Base-by-base conservation (phyloP, 768 basidiomycete genomes). In the Tulasnella sp. region DNA sequence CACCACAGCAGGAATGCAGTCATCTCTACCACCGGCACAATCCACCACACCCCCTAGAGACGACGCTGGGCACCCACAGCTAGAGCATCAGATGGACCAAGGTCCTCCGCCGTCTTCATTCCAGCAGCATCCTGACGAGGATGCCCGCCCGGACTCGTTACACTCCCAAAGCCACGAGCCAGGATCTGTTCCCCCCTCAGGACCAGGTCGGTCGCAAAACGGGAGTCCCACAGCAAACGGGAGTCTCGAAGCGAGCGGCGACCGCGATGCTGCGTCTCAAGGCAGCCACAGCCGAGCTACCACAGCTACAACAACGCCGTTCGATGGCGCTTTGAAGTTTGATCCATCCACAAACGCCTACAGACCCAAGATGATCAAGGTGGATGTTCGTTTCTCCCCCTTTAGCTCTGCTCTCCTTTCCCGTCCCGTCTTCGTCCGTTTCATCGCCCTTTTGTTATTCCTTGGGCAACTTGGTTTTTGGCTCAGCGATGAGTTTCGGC, bases 321-420 rank as follows among this genome's bases (percentile, higher is more conserved):
- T 29, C 32, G 61, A 67, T 35, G 32, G 61, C 16, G 61, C 61
- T 67, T 32, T 35, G 29, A 35, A 51, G n/a, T 70, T 40, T 23
- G 71, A 35, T 16, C 32, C 71, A 42, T 26, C 44, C 29, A 26
- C 39, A 5, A 72, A 72, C 16, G 37, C 71, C 23, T 72, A 72
- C 71, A 72, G 37, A 32, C 29, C 29, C 71, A 72, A 72, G 44
- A 72, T 40, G n/a, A 72, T 37, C 71, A 72, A 72, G 71, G 71
- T 72, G 71, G 71, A 72, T 72, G 71, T 40, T 46, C 37, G 37
- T 72, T 40, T 37, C 37, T 40, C 20, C 29, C 39, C 71, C 20
- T 72, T 72, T 72, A 40, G 29, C 37, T 35, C 61, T 32, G n/a
- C 61, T 67, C 61, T 67, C 26, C 61, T 67, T 67, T 67, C 57